phyloP scores from a whole-genome alignment of 768 basidiomycete genomes.

The Tricholoma hemisulphureum region DNA sequence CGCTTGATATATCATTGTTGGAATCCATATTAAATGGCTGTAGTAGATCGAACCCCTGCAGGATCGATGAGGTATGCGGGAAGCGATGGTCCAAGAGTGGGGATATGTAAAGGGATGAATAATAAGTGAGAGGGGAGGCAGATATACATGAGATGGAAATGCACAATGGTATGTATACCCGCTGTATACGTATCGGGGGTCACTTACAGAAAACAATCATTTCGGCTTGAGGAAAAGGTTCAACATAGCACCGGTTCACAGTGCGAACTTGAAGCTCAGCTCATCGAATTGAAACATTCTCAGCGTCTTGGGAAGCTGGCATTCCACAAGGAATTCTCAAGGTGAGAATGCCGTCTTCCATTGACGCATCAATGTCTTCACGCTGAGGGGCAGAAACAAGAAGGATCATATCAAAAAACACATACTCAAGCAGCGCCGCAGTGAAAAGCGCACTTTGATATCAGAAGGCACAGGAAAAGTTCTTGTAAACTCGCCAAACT shows the following conservation, averaged over 20 bases:
- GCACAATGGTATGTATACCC: constrained; percentile 7
- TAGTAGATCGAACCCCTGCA: not conserved
- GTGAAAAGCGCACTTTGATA: constrained; percentile 47
- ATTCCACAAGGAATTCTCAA: constrained; percentile 53
- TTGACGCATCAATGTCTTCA: constrained; percentile 51
- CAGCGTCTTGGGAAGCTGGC: constrained; percentile 42
- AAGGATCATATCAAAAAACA: constrained; percentile 15
- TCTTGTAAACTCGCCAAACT: constrained; percentile 49
- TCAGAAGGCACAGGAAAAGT: constrained; percentile 53
- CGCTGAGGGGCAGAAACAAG: constrained; percentile 30
- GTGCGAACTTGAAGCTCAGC: constrained; percentile 12
- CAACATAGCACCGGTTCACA: not conserved
- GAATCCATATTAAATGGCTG: not conserved
- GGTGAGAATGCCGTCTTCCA: constrained; percentile 62
- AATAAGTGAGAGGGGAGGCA: not conserved
- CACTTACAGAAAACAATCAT: not conserved
- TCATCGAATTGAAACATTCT: constrained; percentile 52
- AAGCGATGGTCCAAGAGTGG: not conserved
- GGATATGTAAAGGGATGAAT: not conserved
- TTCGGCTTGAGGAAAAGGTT: constrained; percentile 3
- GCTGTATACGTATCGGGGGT: not conserved
- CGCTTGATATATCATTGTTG: not conserved
- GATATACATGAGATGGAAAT: not conserved
- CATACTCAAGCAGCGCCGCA: constrained; percentile 16
- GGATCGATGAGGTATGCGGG: not conserved